These are phyloP conservation scores for Heritiera fomes DNA, from an alignment of 345 rosid species.

Conservation along the genomic window DNA sequence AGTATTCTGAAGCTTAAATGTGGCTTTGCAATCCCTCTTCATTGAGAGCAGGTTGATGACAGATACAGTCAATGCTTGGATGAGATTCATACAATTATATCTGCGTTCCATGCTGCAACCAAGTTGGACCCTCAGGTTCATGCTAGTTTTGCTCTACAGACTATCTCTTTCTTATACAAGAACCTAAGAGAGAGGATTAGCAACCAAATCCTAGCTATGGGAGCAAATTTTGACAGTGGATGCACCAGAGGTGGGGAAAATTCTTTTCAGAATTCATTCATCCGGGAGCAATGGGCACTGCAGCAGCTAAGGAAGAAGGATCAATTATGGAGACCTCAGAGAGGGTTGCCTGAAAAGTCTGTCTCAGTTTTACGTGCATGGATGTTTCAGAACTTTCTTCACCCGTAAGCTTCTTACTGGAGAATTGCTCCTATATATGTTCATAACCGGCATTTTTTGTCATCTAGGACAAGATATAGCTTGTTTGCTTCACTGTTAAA, in stretches of 20 bases:
- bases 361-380: constrained; percentile 85
- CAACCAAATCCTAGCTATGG: constrained; percentile 74
- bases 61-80: constrained; percentile 76
- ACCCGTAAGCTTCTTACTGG: constrained; percentile 60
- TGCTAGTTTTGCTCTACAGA: constrained; percentile 72
- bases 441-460: background rate
- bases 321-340: constrained; percentile 89
- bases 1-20: background rate
- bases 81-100: constrained; percentile 85
- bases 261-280: constrained; percentile 44
- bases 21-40: background rate
- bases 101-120: constrained; percentile 94
- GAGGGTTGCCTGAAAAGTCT: constrained; percentile 91
- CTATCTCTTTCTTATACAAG: constrained; percentile 67
- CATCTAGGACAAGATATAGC: background rate
- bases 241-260: constrained; percentile 41
- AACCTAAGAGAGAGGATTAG: constrained; percentile 83
- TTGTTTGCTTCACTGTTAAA: too few relatives aligned
- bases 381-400: constrained; percentile 99
- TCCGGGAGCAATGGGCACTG: constrained; percentile 74
- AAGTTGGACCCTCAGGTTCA: constrained; percentile 84
- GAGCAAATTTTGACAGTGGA: constrained; percentile 37
- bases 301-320: constrained; percentile 78
- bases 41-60: constrained; percentile 69
- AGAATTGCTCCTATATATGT: background rate